Base-by-base conservation (phyloP, 108 stramenopile species). In the Pseudonitzschia pungens region DNA sequence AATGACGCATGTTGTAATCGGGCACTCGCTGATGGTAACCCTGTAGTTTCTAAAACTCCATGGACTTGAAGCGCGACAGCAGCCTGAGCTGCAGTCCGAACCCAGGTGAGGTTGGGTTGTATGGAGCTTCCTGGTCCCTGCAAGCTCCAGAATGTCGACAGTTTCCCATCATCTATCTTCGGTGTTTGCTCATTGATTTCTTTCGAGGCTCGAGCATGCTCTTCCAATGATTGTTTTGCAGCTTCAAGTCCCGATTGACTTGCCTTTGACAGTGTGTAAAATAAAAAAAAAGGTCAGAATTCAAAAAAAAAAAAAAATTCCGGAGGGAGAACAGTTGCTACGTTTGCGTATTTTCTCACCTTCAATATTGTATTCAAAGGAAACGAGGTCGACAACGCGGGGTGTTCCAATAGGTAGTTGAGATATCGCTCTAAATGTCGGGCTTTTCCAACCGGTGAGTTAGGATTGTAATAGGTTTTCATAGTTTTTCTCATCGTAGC, bases 221-320 rank as follows among this genome's bases (percentile, higher is more conserved):
- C 85, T 21, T 86, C 85, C 58, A 94, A 51, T 11, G 82, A 81
- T 69, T 86, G 80, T 58, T 91, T 92, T 14, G 93, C 89, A 31
- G 88, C 88, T 69, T 92, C 93, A 28, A 95, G 78, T 28, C 93
- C 93, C 29, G 93, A 88, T 78, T 95, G 91, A 64, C 91, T 95
- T 70, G 88, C 88, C 84, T 87, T 53, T 58, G 14, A 81, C 24
- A 53, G 27, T 62, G 60, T 32, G 45, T 12, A 48, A 14, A 48
- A 14, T 14, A 63, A 4, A 65, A n/a, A 65, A n/a, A 65, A 50
- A 29, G 36, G 67, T 67, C 6, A 29, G 29, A 22, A 28, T 66
- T 21, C 12, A 69, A 53, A 9, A 41, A 51, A 52, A 2, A n/a
- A 15, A 11, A 60, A 43, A 4, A 28, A 63, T n/a, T 36, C 36